Base-by-base conservation (phyloP, 2,329 filamentous ascomycete genomes). In the Drechslerella coelobrocha region DNA sequence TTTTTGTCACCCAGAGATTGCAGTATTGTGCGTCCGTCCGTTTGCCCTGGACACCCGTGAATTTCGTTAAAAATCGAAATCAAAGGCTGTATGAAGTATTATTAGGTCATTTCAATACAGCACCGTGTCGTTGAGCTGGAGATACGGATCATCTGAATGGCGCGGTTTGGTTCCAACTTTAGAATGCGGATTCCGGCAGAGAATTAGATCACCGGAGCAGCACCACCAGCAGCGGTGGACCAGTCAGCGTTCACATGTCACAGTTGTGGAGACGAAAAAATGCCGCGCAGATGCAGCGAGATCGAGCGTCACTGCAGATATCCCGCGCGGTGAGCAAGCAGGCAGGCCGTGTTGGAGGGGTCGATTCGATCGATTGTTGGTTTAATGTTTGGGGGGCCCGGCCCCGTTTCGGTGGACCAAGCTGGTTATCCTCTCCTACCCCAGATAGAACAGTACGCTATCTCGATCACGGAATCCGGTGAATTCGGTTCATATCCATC, bases 311-410 rank as follows among this genome's bases (percentile, higher is more conserved):
- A 10, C 12, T 39, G 17, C 34, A 39, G 12, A 39, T 14, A 39
- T 39, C 12, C 34, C 12, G n/a, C n/a, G n/a, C n/a, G n/a, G 29
- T 39, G 34, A 39, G 34, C 7, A 34, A 34, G n/a, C n/a, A n/a
- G n/a, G n/a, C n/a, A n/a, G n/a, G n/a, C n/a, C n/a, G n/a, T n/a
- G n/a, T n/a, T n/a, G n/a, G n/a, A n/a, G n/a, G n/a, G n/a, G n/a
- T n/a, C n/a, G n/a, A n/a, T n/a, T n/a, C n/a, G n/a, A n/a, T n/a
- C n/a, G n/a, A n/a, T n/a, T 60, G 55, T 55, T 51, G 48, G 39
- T 43, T 27, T 29, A 19, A 50, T 51, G 24, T 34, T 68, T 39
- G 37, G 53, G 48, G 26, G 45, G 39, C 59, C 54, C 43, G n/a
- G 27, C 54, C 53, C 31, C 26, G 61, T 57, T 65, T n/a, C n/a